phyloP scores from a whole-genome alignment of 2,329 filamentous ascomycete genomes.

The Juglanconis oblonga region DNA sequence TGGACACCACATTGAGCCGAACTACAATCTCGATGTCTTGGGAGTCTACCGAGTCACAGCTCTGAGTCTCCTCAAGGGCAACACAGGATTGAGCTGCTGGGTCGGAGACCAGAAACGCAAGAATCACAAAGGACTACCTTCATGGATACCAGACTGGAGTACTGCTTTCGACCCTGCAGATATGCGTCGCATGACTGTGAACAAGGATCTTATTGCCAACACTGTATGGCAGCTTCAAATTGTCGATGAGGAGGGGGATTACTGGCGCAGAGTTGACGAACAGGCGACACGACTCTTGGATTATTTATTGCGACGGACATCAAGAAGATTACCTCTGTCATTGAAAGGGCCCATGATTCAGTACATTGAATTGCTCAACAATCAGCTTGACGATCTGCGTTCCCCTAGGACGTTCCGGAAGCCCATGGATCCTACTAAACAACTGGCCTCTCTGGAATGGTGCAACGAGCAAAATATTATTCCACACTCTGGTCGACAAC shows the following conservation, averaged over 20 bases:
- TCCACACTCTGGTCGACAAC: no score
- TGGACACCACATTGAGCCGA: not conserved
- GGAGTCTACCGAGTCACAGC: not conserved
- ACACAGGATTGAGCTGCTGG: not conserved
- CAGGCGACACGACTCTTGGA: not conserved
- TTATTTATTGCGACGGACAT: not conserved
- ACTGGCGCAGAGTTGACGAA: not conserved
- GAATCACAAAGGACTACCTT: not conserved
- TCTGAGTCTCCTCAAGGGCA: not conserved
- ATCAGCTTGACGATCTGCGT: not conserved
- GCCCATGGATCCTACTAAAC: no score
- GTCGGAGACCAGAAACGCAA: conserved; percentile 9
- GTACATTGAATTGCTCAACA: not conserved
- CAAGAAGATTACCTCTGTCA: not conserved
- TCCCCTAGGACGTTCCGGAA: no score
- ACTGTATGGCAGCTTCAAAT: not conserved
- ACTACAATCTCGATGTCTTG: not conserved
- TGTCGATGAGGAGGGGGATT: not conserved
- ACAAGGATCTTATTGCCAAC: not conserved
- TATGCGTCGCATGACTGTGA: not conserved
- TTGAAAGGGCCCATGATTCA: not conserved
- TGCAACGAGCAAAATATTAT: no score
- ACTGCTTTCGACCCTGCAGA: not conserved
- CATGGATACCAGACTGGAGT: conserved; percentile 12
- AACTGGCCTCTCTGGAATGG: no score